Evolutionary conservation across 352 stramenopile species (phyloP).

Genomic region (Aphanomyces euteiches): DNA sequence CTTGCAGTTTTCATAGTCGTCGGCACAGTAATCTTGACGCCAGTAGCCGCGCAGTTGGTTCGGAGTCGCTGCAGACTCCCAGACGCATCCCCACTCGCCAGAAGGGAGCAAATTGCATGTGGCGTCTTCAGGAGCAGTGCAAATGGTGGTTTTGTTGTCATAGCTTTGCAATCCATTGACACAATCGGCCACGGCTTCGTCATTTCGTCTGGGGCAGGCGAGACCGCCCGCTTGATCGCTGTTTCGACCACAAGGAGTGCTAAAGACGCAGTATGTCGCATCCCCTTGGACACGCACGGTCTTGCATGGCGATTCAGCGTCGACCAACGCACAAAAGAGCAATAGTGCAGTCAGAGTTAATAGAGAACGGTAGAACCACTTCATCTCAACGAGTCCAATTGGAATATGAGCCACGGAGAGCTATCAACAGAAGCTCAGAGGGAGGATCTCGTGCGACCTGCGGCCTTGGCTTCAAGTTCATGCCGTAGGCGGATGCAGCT

Average conservation of each 20-base stretch:
- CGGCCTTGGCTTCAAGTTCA: no score
- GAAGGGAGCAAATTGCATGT: constrained; percentile 55
- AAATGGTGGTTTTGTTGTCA: constrained; percentile 39
- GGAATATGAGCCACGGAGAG: no score
- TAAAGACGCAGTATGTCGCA: constrained; percentile 40
- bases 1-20: no score
- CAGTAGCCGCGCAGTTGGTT: no score
- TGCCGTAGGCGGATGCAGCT: no score
- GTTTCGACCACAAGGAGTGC: constrained; percentile 32
- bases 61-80: neutral
- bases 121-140: constrained; percentile 49
- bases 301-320: constrained; percentile 29
- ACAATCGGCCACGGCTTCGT: constrained; percentile 39
- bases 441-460: no score
- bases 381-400: no score
- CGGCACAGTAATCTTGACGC: no score
- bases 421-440: no score
- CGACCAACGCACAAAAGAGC: no score
- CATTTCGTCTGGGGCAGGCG: constrained; percentile 39
- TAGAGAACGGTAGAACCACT: no score
- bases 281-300: constrained; percentile 39
- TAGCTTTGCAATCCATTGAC: constrained; percentile 33
- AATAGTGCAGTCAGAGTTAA: no score
- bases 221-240: constrained; percentile 33
- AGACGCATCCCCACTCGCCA: neutral